Evolutionary conservation across 441 rosid species (phyloP).

Genomic region (Croton laevigatus): DNA sequence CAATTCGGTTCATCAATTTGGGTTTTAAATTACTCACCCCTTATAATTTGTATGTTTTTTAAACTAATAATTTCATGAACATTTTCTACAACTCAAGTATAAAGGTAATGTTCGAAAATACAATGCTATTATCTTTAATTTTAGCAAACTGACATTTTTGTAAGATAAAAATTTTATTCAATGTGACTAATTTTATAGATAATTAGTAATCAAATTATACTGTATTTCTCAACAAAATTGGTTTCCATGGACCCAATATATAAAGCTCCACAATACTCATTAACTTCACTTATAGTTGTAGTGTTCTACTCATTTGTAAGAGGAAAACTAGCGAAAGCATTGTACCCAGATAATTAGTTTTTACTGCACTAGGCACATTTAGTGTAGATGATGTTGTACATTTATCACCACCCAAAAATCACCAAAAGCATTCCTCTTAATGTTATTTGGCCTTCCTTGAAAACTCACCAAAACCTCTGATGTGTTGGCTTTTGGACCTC

Average conservation of each 20-base stretch:
- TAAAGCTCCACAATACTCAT: not conserved
- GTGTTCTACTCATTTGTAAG: not conserved
- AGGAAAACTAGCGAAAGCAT: not conserved
- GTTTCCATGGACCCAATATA: conserved; percentile 11
- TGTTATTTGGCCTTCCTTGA: conserved; percentile 11
- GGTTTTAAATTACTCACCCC: too few relatives aligned
- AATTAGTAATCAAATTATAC: too few relatives aligned
- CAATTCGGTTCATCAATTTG: too few relatives aligned
- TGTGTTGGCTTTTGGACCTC: conserved; percentile 8
- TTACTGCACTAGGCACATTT: not conserved
- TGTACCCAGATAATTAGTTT: not conserved
- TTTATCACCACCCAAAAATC: conserved; percentile 8
- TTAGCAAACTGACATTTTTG: too few relatives aligned
- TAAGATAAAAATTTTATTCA: too few relatives aligned
- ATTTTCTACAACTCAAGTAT: too few relatives aligned
- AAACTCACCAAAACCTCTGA: not conserved
- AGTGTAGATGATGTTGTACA: not conserved
- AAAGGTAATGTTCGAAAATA: too few relatives aligned
- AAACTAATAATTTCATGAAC: too few relatives aligned
- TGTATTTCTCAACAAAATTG: not conserved
- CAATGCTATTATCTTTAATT: too few relatives aligned
- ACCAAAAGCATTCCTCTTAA: not conserved
- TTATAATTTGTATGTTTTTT: too few relatives aligned
- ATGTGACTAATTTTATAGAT: too few relatives aligned
- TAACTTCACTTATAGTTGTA: not conserved